Base-by-base conservation (phyloP, 306 rosid genomes). In the Acacia melanoxylon region DNA sequence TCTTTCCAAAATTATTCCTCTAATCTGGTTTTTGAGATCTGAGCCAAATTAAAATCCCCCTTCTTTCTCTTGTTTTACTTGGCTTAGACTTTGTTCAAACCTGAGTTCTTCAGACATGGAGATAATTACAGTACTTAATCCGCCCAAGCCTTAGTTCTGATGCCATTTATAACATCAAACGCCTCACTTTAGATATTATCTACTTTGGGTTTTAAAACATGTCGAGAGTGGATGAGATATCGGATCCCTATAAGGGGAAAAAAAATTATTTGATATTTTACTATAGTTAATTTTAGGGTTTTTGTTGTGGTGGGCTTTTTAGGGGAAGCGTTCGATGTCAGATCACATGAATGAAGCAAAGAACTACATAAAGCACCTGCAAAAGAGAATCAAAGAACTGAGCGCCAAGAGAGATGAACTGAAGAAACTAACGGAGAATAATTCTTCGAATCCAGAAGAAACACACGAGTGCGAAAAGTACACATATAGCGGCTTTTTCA, bases 311-410 rank as follows among this genome's bases (percentile, higher is more conserved):
- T 9, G 42, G 24, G 9, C 0, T 10, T 81, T 74, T 70, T 87
- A 94, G 98, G 98, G 97, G 54, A 94, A 89, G 82, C 98, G 97
- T 66, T 88, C 97, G 14, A 78, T 81, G 75, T 84, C 91, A 1
- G 95, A 94, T 76, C 90, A 89, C 79, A 74, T 92, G 74, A 84
- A 86, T 8, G 93, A 85, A 89, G 94, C 96, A 22, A 91, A 80
- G 78, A 89, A 87, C 54, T 89, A 92, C 62, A 91, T 92, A 83
- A 88, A 89, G 19, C 84, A 91, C 63, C 31, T 84, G 67, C 81
- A 85, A 69, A 78, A 78, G 46, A 88, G 83, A 71, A 90, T 89
- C 81, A 75, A 86, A 67, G 90, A 72, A 29, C 84, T 89, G 62
- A 44, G 65, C 20, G 51, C 76, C 41, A 86, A 77, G 84, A 91